Conservation (phyloP, 2,329 filamentous ascomycete species). For the Zymoseptoria passerinii region DNA sequence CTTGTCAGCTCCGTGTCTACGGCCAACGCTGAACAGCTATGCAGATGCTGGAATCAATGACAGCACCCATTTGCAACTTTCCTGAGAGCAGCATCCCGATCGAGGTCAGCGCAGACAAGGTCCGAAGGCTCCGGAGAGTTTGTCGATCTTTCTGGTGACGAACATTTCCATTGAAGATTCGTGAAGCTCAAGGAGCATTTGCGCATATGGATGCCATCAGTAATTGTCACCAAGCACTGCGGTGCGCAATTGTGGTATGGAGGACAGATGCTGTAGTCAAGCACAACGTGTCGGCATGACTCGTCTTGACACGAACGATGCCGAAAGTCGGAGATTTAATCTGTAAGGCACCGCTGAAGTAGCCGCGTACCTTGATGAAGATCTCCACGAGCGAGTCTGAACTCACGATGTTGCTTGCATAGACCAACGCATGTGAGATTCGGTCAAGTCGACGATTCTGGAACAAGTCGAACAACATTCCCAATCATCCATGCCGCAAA, state of each 20-base stretch:
- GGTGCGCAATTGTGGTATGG: neutral
- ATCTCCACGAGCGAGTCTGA: neutral
- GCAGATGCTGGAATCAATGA: neutral
- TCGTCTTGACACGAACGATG: neutral
- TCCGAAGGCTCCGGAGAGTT: neutral
- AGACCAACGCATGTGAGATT: neutral
- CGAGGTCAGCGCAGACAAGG: neutral
- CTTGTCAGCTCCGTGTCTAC: neutral
- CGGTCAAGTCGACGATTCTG: neutral
- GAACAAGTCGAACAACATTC: neutral
- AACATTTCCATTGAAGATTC: neutral
- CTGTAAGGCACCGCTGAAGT: neutral
- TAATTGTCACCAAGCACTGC: neutral
- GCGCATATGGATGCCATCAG: neutral
- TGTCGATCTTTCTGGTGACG: neutral
- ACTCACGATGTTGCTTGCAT: neutral
- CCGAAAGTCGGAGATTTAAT: neutral
- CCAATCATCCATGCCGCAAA: neutral
- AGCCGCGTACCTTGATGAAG: neutral
- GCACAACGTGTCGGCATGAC: neutral
- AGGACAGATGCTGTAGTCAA: neutral
- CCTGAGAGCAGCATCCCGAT: neutral
- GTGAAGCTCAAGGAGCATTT: neutral
- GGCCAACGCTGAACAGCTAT: too few species aligned
- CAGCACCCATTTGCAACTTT: neutral